Evolutionary conservation across 345 rosid genomes (phyloP).

Genomic region (Dipteronia sinensis): DNA sequence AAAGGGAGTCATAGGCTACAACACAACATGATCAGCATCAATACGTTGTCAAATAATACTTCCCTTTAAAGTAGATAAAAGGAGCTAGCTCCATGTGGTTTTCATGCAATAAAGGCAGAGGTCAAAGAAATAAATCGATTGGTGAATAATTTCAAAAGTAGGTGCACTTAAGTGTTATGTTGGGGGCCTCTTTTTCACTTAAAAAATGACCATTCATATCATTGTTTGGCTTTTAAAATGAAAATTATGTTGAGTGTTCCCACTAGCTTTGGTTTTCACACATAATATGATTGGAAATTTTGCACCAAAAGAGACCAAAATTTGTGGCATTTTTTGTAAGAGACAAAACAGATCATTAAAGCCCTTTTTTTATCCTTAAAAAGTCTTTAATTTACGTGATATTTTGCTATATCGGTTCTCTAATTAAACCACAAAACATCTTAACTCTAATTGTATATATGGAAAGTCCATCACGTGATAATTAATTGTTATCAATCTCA

Average conservation of each 20-base stretch:
- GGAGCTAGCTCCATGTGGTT: conserved; percentile 18
- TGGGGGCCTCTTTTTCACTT: conserved; percentile 6
- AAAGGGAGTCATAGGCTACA: not conserved
- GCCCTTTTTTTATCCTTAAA: not conserved
- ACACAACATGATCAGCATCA: not conserved
- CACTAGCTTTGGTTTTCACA: conserved; percentile 5
- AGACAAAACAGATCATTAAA: not conserved
- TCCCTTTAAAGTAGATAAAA: conserved; percentile 1
- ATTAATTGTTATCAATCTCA: not conserved
- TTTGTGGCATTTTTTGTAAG: not conserved
- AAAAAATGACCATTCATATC: conserved; percentile 14
- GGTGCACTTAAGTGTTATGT: conserved; percentile 22
- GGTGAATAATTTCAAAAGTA: conserved; percentile 35
- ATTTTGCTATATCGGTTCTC: not conserved
- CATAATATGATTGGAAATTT: not conserved
- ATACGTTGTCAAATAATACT: not conserved
- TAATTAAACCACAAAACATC: not conserved
- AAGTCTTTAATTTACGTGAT: not conserved
- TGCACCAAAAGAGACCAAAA: not conserved
- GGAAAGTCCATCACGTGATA: not conserved
- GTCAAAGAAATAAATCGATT: conserved; percentile 25
- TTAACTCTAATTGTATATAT: too few relatives aligned
- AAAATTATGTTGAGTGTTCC: conserved; percentile 14
- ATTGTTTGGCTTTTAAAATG: conserved; percentile 13
- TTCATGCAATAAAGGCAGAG: conserved; percentile 17